phyloP scores from a whole-genome alignment of 164 flowering plant species.

The Tinospora cordifolia region DNA sequence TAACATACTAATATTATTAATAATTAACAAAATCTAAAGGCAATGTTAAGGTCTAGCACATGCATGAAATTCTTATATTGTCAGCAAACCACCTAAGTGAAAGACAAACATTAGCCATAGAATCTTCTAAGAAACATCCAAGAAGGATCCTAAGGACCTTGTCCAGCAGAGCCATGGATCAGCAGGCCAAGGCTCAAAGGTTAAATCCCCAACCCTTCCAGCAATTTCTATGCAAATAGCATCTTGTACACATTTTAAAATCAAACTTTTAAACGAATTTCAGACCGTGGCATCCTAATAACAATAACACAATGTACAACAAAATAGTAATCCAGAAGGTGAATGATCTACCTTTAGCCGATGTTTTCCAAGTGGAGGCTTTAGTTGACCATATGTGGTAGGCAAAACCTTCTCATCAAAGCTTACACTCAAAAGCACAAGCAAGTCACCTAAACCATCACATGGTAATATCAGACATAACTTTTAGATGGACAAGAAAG shows the following conservation, averaged over 20 bases:
- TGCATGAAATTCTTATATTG: neutral
- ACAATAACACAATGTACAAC: neutral
- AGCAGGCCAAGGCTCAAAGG: too few relatives aligned
- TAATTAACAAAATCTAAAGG: neutral
- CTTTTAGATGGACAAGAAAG: neutral
- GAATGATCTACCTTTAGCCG: slow-evolving; percentile 63
- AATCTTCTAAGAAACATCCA: neutral
- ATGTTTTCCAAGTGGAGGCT: slow-evolving; percentile 92
- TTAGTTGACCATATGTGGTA: slow-evolving; percentile 79
- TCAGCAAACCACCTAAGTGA: neutral
- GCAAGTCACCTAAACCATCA: slow-evolving; percentile 59
- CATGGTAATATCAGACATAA: neutral
- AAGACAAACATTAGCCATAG: neutral
- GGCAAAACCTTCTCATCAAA: slow-evolving; percentile 67
- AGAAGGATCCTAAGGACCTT: too few relatives aligned
- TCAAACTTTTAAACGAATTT: too few relatives aligned
- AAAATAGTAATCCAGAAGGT: neutral
- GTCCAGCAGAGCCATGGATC: too few relatives aligned
- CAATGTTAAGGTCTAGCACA: neutral
- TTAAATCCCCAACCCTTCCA: too few relatives aligned
- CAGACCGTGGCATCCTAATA: neutral
- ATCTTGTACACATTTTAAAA: too few relatives aligned
- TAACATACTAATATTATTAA: too few relatives aligned
- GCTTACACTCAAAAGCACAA: slow-evolving; percentile 60
- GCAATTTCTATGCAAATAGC: too few relatives aligned